Conservation (phyloP, 129 eudicot species). For the Centella asiatica region DNA sequence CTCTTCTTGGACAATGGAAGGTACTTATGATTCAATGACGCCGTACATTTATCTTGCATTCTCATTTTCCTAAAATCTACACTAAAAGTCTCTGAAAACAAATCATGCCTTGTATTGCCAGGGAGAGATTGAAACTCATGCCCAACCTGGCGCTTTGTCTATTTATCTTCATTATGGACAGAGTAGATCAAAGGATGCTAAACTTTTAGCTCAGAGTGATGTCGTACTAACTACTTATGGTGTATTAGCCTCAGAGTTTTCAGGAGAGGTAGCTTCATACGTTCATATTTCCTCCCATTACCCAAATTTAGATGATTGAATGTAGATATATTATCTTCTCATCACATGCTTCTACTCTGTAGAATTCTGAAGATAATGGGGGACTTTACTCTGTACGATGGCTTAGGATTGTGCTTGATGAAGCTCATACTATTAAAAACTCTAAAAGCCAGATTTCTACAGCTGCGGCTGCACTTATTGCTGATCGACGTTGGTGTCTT, state of each 20-base stretch:
- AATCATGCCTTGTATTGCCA: conserved; percentile 27
- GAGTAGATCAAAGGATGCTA: conserved; percentile 82
- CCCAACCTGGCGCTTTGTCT: conserved; percentile 71
- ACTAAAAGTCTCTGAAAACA: conserved; percentile 6
- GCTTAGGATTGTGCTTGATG: conserved; percentile 94
- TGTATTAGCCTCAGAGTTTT: conserved; percentile 86
- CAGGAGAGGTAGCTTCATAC: conserved; percentile 56
- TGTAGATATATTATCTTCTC: background rate
- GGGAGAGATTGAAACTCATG: conserved; percentile 91
- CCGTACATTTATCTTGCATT: too few relatives aligned
- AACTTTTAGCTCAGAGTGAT: conserved; percentile 65
- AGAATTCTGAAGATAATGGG: conserved; percentile 78
- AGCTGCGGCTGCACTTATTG: conserved; percentile 83
- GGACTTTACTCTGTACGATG: conserved; percentile 82
- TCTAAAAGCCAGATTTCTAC: conserved; percentile 86
- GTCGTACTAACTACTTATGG: conserved; percentile 96
- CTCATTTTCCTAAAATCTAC: too few relatives aligned
- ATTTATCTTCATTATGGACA: conserved; percentile 88
- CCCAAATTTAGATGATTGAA: background rate
- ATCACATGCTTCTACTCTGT: conserved; percentile 7
- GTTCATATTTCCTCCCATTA: background rate
- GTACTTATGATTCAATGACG: conserved; percentile 29
- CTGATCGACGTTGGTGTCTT: conserved; percentile 97
- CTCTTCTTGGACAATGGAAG: conserved; percentile 99
- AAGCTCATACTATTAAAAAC: conserved; percentile 89